Percentiles rank a stretch among this genome's conserved stretches.
Conservation (phyloP, 2,329 filamentous ascomycete species). For the Hypoxylon sp. region DNA sequence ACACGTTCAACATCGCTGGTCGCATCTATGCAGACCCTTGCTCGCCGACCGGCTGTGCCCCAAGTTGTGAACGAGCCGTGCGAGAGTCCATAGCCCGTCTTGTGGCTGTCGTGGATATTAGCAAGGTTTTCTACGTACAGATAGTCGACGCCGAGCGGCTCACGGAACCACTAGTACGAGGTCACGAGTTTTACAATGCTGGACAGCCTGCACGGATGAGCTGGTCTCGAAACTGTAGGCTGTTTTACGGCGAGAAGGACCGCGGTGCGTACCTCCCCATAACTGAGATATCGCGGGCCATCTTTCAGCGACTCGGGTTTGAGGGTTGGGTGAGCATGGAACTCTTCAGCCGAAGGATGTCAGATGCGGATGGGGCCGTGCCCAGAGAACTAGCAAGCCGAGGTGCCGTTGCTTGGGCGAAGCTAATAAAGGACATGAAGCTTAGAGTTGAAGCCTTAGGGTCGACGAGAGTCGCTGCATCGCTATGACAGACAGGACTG, state of each 20-base stretch:
- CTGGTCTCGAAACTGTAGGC: constrained; percentile 81
- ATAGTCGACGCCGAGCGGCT: constrained; percentile 81
- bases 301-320: constrained; percentile 76
- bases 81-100: constrained; percentile 69
- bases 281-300: constrained; percentile 70
- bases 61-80: constrained; percentile 70
- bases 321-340: constrained; percentile 80
- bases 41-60: constrained; percentile 64
- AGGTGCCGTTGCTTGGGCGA: constrained; percentile 52
- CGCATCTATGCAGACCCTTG: constrained; percentile 79
- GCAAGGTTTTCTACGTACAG: constrained; percentile 82
- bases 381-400: constrained; percentile 63
- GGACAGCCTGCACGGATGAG: constrained; percentile 78
- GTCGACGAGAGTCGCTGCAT: constrained; percentile 42
- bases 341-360: constrained; percentile 75
- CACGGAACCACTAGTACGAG: constrained; percentile 67
- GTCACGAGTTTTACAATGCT: constrained; percentile 71
- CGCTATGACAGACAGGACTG: constrained; percentile 36
- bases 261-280: constrained; percentile 78
- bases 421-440: constrained; percentile 53
- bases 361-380: constrained; percentile 64
- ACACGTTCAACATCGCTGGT: constrained; percentile 84
- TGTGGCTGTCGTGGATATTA: constrained; percentile 68
- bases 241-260: constrained; percentile 77
- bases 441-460: constrained; percentile 43